phyloP scores from a whole-genome alignment of 352 stramenopile genomes.

The Phytophthora rubi region DNA sequence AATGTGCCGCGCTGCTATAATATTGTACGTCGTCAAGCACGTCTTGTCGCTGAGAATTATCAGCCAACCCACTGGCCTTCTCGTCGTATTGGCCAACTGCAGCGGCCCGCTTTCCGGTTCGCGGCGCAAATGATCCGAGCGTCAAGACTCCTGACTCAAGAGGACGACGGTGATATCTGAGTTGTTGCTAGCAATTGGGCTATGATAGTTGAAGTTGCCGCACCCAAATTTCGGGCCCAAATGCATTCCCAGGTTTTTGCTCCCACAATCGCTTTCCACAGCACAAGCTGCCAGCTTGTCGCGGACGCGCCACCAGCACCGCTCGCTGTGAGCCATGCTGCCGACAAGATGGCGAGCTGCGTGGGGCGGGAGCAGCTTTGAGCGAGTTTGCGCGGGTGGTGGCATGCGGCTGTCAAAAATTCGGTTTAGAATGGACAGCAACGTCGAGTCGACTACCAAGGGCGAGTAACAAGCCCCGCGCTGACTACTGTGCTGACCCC shows the following conservation, averaged over 20 bases:
- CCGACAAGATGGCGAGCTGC: no score
- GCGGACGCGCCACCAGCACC: background rate
- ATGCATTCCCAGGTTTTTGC: background rate
- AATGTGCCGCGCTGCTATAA: no score
- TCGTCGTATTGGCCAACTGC: background rate
- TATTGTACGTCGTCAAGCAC: background rate
- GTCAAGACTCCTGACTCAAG: background rate
- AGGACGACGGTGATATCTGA: constrained; percentile 1
- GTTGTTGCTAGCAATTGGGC: background rate
- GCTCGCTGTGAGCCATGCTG: no score
- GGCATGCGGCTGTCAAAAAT: no score
- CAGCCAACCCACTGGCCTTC: background rate
- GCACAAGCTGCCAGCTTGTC: background rate
- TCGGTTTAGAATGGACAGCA: no score
- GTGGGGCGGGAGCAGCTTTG: no score
- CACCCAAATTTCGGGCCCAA: background rate
- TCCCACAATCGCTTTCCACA: background rate
- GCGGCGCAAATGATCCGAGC: background rate
- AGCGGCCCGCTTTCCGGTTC: background rate
- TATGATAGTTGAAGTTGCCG: background rate
- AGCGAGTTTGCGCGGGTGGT: no score
- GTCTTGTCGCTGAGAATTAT: background rate
- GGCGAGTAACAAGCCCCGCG: no score
- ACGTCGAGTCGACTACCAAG: no score
- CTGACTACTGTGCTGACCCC: no score